A percentile compares a stretch with the other conserved stretches of the same genome.
phyloP scores from a whole-genome alignment of 1,284 basidiomycete genomes.

The Coniferiporia weirii region DNA sequence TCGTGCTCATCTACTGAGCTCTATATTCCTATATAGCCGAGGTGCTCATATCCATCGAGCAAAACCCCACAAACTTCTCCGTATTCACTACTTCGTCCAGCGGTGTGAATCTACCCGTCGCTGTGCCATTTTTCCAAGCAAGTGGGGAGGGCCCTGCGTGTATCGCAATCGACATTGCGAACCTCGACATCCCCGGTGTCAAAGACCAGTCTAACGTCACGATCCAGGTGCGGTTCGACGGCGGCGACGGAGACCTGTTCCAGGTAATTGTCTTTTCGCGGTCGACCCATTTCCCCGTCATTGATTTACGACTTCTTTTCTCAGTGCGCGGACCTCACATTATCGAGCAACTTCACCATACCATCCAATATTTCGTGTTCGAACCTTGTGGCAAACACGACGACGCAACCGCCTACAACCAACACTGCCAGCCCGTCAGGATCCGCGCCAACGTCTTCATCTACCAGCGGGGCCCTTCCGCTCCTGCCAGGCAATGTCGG shows the following conservation, averaged over 20 bases:
- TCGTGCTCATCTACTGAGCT: not conserved
- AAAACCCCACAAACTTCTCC: conserved; percentile 51
- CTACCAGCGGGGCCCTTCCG: not conserved
- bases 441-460: not conserved
- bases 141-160: conserved; percentile 55
- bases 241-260: conserved; percentile 64
- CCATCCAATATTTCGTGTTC: conserved; percentile 35
- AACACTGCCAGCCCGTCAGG: not conserved
- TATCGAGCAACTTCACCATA: conserved; percentile 44
- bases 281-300: not conserved
- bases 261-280: conserved; percentile 40
- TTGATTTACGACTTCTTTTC: not conserved
- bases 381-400: conserved; percentile 19
- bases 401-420: not conserved
- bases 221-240: conserved; percentile 55
- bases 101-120: conserved; percentile 20
- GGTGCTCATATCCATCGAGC: conserved; percentile 49
- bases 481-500: not conserved
- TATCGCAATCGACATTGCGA: conserved; percentile 54
- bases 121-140: conserved; percentile 46
- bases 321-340: conserved; percentile 68
- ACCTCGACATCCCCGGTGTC: conserved; percentile 46
- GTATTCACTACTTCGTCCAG: conserved; percentile 49
- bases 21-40: conserved; percentile 34
- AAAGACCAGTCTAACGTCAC: conserved; percentile 54